These are phyloP conservation scores for Hygrophila difformis DNA, from an alignment of 257 asterid genomes.

Conservation along the genomic window DNA sequence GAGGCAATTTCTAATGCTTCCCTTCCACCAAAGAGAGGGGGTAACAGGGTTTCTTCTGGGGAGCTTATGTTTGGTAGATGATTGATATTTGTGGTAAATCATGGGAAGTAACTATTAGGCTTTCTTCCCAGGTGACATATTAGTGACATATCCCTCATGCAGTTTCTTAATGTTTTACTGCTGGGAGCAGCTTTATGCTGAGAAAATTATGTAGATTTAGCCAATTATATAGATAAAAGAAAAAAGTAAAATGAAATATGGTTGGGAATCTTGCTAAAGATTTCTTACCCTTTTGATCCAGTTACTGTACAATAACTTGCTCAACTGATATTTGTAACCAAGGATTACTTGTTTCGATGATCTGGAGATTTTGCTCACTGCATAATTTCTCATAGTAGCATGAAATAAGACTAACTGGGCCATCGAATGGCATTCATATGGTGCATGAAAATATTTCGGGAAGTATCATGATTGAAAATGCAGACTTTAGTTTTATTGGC, in stretches of 20 bases:
- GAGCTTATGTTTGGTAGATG: constrained; percentile 37
- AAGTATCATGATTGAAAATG: too few relatives aligned
- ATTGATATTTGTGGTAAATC: constrained; percentile 23
- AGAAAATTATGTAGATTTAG: constrained; percentile 49
- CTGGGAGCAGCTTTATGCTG: constrained; percentile 34
- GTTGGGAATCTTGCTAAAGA: constrained; percentile 25
- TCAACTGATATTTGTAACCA: constrained; percentile 37
- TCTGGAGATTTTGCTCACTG: not conserved
- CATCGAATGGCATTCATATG: too few relatives aligned
- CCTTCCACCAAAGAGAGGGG: constrained; percentile 8
- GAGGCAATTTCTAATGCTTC: constrained; percentile 31
- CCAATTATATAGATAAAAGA: constrained; percentile 31
- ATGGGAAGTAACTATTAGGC: constrained; percentile 32
- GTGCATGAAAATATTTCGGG: too few relatives aligned
- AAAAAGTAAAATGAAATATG: constrained; percentile 24
- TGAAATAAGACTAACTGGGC: too few relatives aligned
- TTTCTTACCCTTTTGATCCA: constrained; percentile 31
- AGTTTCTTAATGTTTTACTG: constrained; percentile 35
- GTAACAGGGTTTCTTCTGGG: constrained; percentile 21
- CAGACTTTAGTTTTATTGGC: too few relatives aligned
- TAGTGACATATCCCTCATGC: constrained; percentile 26
- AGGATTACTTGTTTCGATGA: constrained; percentile 20
- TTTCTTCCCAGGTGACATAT: constrained; percentile 32
- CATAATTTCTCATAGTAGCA: too few relatives aligned
- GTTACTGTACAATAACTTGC: constrained; percentile 43